phyloP scores from a whole-genome alignment of 257 asterid genomes.

The Haberlea rhodopensis region DNA sequence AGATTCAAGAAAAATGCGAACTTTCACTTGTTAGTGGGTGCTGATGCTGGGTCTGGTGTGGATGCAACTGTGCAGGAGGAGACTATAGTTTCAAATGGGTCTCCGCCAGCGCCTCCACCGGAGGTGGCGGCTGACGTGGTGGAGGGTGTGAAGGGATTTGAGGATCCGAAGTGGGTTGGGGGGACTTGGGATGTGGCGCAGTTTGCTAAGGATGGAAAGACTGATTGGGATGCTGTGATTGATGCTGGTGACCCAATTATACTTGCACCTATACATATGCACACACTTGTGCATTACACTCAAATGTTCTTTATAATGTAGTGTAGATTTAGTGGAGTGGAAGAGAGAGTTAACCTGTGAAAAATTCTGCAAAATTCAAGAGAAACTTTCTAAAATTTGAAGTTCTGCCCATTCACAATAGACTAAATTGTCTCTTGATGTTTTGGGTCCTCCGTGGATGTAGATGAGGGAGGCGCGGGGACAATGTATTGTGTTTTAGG shows the following conservation, averaged over 20 bases:
- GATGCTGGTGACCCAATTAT: slow-evolving; percentile 65
- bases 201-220: slow-evolving; percentile 63
- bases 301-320: neutral
- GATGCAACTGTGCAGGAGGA: slow-evolving; percentile 42
- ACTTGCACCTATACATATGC: neutral
- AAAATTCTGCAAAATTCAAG: too few relatives aligned
- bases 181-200: slow-evolving; percentile 91
- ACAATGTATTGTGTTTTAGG: neutral
- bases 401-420: neutral
- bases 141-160: slow-evolving; percentile 36
- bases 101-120: slow-evolving; percentile 32
- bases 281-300: neutral
- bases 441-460: neutral
- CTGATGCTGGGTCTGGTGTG: slow-evolving; percentile 47
- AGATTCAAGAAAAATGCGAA: slow-evolving; percentile 29
- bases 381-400: too few relatives aligned
- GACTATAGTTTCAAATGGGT: slow-evolving; percentile 57
- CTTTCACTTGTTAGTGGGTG: slow-evolving; percentile 31
- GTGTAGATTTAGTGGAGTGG: neutral
- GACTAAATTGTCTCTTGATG: neutral
- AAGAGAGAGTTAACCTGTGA: neutral
- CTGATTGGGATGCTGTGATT: slow-evolving; percentile 89
- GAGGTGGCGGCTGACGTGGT: slow-evolving; percentile 33
- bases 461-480: too few relatives aligned
- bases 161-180: slow-evolving; percentile 68